Evolutionary conservation across 352 stramenopile species (phyloP).

Genomic region (Pythium plurisporium): DNA sequence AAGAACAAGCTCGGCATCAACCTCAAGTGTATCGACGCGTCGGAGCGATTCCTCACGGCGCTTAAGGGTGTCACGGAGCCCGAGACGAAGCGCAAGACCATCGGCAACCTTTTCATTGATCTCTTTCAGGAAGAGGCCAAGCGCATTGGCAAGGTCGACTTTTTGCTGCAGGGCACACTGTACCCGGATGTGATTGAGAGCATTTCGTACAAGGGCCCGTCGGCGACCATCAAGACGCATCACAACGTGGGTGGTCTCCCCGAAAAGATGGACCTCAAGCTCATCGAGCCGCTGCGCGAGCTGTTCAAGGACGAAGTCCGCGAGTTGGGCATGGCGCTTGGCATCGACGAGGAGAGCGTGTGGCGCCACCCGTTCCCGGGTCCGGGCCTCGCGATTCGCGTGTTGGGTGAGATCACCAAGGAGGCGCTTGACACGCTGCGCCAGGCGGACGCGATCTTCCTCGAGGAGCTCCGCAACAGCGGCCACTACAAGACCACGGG

Average conservation of each 20-base stretch:
- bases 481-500: constrained; percentile 98
- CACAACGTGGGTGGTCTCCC: constrained; percentile 99
- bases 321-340: constrained; percentile 95
- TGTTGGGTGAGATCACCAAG: constrained; percentile 95
- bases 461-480: constrained; percentile 94
- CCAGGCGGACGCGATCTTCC: constrained; percentile 97
- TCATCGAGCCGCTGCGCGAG: constrained; percentile 98
- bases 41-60: constrained; percentile 93
- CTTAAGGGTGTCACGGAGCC: constrained; percentile 95
- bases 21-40: constrained; percentile 95
- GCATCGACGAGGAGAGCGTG: constrained; percentile 96
- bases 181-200: constrained; percentile 99
- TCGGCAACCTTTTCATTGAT: constrained; percentile 99
- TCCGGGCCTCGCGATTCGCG: constrained; percentile 97
- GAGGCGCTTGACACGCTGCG: constrained; percentile 95
- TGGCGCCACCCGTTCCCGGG: constrained; percentile 99
- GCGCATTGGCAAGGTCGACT: constrained; percentile 88
- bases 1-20: constrained; percentile 94
- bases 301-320: constrained; percentile 99
- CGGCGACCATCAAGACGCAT: constrained; percentile 99
- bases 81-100: constrained; percentile 98
- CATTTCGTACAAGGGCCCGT: constrained; percentile 97
- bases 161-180: constrained; percentile 97
- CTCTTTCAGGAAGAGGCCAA: constrained; percentile 94
- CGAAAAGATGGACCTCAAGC: constrained; percentile 97